Percentiles rank a stretch among this genome's conserved stretches.
These are phyloP conservation scores for Tympanopsis confertula DNA, from an alignment of 2,329 filamentous ascomycete species.

Conservation along the genomic window DNA sequence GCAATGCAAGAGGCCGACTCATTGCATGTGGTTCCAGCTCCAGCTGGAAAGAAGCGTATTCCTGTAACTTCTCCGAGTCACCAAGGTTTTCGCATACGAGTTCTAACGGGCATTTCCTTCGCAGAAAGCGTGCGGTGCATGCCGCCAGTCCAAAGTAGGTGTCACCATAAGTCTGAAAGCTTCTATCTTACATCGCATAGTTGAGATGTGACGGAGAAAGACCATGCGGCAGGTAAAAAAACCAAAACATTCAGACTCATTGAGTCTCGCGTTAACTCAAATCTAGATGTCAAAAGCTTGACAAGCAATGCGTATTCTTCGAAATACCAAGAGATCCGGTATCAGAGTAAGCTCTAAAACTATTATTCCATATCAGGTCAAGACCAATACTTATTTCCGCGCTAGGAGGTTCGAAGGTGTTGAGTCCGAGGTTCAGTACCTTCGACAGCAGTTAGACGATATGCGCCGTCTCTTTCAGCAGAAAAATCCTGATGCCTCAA, in stretches of 20 bases:
- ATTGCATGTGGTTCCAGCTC: conserved; percentile 8
- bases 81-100: conserved; percentile 1
- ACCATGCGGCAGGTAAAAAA: conserved; percentile 18
- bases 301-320: conserved; percentile 21
- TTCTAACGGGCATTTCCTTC: too few species aligned
- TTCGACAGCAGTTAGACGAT: conserved; percentile 14
- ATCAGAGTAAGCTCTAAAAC: conserved; percentile 10
- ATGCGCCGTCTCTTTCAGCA: conserved; percentile 10
- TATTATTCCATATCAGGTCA: not conserved
- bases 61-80: conserved; percentile 12
- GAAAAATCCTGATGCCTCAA: too few species aligned
- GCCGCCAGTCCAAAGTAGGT: conserved; percentile 20
- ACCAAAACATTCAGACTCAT: too few species aligned
- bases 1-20: too few species aligned
- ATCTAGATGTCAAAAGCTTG: conserved; percentile 16
- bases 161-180: not conserved
- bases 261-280: not conserved
- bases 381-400: not conserved
- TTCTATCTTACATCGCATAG: conserved; percentile 5
- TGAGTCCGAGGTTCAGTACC: conserved; percentile 15
- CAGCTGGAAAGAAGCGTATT: conserved; percentile 19
- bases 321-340: conserved; percentile 17
- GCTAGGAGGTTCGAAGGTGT: conserved; percentile 17
- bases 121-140: conserved; percentile 22
- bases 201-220: conserved; percentile 21